Percentiles rank a stretch among this genome's conserved stretches.
These are phyloP conservation scores for Fomitopsis schrenkii DNA, from an alignment of 1,284 basidiomycete genomes.

Conservation along the genomic window DNA sequence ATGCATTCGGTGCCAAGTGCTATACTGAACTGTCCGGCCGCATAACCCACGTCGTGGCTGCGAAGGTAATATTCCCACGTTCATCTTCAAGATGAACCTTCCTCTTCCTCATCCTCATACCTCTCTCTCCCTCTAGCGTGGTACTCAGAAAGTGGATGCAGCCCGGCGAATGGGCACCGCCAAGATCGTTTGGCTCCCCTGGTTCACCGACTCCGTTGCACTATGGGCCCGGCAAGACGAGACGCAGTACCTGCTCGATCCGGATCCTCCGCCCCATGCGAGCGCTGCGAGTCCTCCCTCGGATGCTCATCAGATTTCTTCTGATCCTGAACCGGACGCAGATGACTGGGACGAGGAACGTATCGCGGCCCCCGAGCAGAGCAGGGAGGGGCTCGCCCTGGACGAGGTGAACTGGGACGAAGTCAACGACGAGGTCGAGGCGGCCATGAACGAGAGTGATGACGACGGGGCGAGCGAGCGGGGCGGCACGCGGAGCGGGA, in stretches of 20 bases:
- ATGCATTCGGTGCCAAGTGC: constrained; percentile 86
- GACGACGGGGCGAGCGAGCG: constrained; percentile 40
- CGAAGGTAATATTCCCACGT: constrained; percentile 49
- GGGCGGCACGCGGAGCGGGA: constrained; percentile 37
- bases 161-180: constrained; percentile 69
- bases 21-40: constrained; percentile 61
- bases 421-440: constrained; percentile 85
- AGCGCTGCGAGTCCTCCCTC: constrained; percentile 41
- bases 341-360: constrained; percentile 57
- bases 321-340: constrained; percentile 59
- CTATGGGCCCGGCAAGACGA: constrained; percentile 79
- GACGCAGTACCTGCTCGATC: constrained; percentile 62
- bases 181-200: constrained; percentile 82
- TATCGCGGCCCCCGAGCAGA: constrained; percentile 11
- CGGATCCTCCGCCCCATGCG: constrained; percentile 19
- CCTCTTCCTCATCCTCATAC: not conserved
- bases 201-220: constrained; percentile 86
- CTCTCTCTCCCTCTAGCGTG: constrained; percentile 44
- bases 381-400: constrained; percentile 37
- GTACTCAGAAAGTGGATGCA: constrained; percentile 87
- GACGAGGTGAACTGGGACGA: constrained; percentile 71
- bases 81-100: constrained; percentile 7
- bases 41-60: constrained; percentile 90
- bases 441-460: constrained; percentile 77
- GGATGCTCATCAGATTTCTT: constrained; percentile 54